Conservation (phyloP, 2,329 filamentous ascomycete genomes). For the Talaromyces sp. region DNA sequence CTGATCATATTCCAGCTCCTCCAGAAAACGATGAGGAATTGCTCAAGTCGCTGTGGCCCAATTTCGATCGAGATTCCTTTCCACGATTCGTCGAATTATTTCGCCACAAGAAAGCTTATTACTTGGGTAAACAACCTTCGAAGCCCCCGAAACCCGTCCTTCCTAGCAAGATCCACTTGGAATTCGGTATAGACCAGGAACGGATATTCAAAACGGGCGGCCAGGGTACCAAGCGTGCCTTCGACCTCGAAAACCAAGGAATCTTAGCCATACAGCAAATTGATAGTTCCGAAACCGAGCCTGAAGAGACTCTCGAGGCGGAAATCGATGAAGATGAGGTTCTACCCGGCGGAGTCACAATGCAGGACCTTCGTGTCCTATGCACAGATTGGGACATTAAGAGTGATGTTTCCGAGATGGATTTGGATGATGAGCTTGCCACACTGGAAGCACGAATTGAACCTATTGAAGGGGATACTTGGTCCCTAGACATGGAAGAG, state of each 20-base stretch:
- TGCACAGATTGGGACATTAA: slow-evolving; percentile 80
- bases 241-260: slow-evolving; percentile 53
- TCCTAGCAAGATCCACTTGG: slow-evolving; percentile 82
- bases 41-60: slow-evolving; percentile 73
- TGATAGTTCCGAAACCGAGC: slow-evolving; percentile 45
- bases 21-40: slow-evolving; percentile 70
- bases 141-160: slow-evolving; percentile 78
- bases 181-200: slow-evolving; percentile 80
- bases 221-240: slow-evolving; percentile 48
- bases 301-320: slow-evolving; percentile 46
- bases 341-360: slow-evolving; percentile 61
- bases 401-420: slow-evolving; percentile 46
- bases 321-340: slow-evolving; percentile 60
- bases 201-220: slow-evolving; percentile 75
- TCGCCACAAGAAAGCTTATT: slow-evolving; percentile 71
- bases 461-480: slow-evolving; percentile 55
- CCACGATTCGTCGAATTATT: slow-evolving; percentile 79
- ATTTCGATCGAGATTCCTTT: slow-evolving; percentile 68
- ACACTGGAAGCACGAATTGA: slow-evolving; percentile 22
- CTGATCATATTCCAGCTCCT: slow-evolving; percentile 50
- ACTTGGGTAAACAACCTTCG: slow-evolving; percentile 69
- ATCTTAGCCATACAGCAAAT: slow-evolving; percentile 36
- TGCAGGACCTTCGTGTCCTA: slow-evolving; percentile 76
- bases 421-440: slow-evolving; percentile 21
- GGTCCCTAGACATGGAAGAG: slow-evolving; percentile 36